Base-by-base conservation (phyloP, 371 early-diverging fungal species). In the Fennellomyces sp. region DNA sequence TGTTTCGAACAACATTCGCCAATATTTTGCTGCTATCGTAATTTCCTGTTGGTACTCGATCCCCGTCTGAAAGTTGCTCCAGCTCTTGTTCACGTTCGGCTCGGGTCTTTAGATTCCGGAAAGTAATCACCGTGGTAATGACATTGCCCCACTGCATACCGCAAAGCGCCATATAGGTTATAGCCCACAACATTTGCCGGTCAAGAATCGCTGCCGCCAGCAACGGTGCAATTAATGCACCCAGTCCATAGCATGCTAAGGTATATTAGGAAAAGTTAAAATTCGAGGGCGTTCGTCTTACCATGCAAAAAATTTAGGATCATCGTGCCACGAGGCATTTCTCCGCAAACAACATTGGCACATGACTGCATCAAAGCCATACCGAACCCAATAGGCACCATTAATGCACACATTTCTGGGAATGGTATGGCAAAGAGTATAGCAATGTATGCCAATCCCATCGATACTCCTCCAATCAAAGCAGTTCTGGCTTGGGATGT, bases 241-340 rank as follows among this genome's bases (percentile, higher is more conserved):
- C 72, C 11, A 51, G 21, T 25, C 68, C 68, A 57, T 67, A 67
- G 28, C 31, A 71, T 2, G 72, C 68, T 71, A 50, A 30, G 5
- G 23, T 6, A 39, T 56, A 39, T 25, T 5, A 12, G 10, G 1
- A n/a, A 41, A 27, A 31, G 26, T 36, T 27, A 8, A 2, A 54
- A n/a, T 23, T 25, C 8, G 26, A 54, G 2, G 21, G 29, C 13
- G 17, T n/a, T 17, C 11, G 7, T 25, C 19, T 50, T 59, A 64
- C 67, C 67, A 59, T 67, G 65, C 8, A 66, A 58, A 39, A 67
- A 49, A 36, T 66, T 67, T 2, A 66, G 31, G 5, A 64, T 36
- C 17, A 61, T 50, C 0, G 67, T 71, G 12, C 39, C 35, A 38
- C 60, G 48, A 6, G 67, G 67, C 50, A 61, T 53, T 15, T 61